Evolutionary conservation across 805 yeast species (phyloP), one percentile per base, ranked within the genome.

Genomic region (Wickerhamiella nectarea): DNA sequence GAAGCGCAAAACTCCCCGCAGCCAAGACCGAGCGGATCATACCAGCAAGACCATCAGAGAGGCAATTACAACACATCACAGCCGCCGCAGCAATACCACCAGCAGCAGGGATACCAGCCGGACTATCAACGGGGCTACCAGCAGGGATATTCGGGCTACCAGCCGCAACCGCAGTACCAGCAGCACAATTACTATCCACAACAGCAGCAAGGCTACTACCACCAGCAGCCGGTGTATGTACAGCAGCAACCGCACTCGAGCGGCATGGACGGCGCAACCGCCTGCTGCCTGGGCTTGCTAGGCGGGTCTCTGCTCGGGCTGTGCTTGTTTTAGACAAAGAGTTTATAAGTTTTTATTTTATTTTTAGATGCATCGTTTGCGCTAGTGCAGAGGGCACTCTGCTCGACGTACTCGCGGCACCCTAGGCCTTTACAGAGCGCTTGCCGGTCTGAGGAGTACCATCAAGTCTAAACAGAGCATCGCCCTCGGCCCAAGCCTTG

Each of bases 401-500:
- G n/a, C n/a, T n/a, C n/a, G n/a, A n/a, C n/a, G n/a, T n/a, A n/a
- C n/a, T n/a, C n/a, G n/a, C n/a, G n/a, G n/a, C n/a, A n/a, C n/a
- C n/a, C 20, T 34, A 52, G 17, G 54, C 52, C 44, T 40, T 35
- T 34, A 59, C 61, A 8, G 52, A 48, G 44, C 63, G 58, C 28
- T 57, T 54, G 26, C 63, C 63, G 25, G 58, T 56, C 34, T 51
- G 47, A 36, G 46, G 36, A 18, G 44, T 9, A 24, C n/a, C 26
- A 17, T 40, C 35, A 40, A 52, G 51, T 46, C 96, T 80, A 74
- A 91, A 89, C 46, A 87, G 81, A 48, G 96, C 93, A 60, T 91
- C 97, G 49, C 97, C 98, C 69, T 91, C 99, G 48, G 97, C 78
- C 66, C 86, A 91, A 44, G 95, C 95, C 70, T 95, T 80, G 52